phyloP scores from a whole-genome alignment of 2,329 filamentous ascomycete species.

The Dactylellina cionopaga region DNA sequence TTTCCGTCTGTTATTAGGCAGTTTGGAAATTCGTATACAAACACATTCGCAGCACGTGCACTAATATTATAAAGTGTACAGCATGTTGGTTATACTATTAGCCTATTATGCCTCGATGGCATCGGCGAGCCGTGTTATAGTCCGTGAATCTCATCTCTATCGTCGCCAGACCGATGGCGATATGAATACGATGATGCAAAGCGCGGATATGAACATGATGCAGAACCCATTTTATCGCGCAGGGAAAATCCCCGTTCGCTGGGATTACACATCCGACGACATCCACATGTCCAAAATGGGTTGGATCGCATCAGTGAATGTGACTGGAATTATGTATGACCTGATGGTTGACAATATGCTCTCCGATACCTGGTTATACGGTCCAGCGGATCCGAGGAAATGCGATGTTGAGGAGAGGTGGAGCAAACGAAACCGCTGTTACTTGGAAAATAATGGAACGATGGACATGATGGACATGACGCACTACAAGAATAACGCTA shows the following conservation, averaged over 20 bases:
- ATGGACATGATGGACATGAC: constrained; percentile 1
- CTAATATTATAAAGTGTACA: no score
- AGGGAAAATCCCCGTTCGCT: constrained; percentile 26
- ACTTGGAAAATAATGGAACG: not conserved
- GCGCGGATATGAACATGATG: not conserved
- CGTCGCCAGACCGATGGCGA: not conserved
- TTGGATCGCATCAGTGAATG: constrained; percentile 32
- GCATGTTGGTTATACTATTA: not conserved
- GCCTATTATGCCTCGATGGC: constrained; percentile 2
- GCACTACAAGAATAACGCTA: not conserved
- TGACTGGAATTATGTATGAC: constrained; percentile 17
- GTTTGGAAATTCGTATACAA: no score
- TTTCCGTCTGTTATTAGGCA: no score
- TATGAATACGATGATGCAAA: not conserved
- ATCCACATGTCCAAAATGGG: not conserved
- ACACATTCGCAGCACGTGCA: no score
- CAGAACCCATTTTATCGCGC: not conserved
- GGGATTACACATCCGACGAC: not conserved
- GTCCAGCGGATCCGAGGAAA: constrained; percentile 25
- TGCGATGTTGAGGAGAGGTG: constrained; percentile 3
- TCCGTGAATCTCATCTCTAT: not conserved
- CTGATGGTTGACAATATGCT: constrained; percentile 35
- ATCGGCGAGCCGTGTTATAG: not conserved
- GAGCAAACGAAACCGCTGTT: not conserved
- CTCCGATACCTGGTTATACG: constrained; percentile 42